A percentile compares a stretch with the other conserved stretches of the same genome.
Conservation (phyloP, 73 alveolate genomes). For the Urostyla sp. region DNA sequence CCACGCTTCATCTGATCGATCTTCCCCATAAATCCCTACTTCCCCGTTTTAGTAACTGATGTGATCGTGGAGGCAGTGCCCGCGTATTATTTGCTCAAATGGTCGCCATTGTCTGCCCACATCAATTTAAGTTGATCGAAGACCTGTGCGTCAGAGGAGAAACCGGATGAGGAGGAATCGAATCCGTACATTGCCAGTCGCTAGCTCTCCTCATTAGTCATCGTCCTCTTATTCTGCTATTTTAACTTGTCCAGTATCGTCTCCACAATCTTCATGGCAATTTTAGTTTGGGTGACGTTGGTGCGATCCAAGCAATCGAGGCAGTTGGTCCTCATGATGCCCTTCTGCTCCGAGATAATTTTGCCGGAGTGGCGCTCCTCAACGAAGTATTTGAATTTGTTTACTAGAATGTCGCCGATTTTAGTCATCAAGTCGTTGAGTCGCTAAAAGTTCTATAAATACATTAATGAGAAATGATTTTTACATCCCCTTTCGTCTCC, state of each 20-base stretch:
- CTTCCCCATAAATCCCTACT: conserved; percentile 88
- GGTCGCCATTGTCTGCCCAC: conserved; percentile 98
- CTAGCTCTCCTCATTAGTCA: conserved; percentile 1
- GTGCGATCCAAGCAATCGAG: conserved; percentile 97
- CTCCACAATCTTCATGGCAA: conserved; percentile 77
- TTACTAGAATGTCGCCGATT: conserved; percentile 60
- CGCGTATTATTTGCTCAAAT: conserved; percentile 87
- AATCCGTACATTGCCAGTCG: conserved; percentile 41
- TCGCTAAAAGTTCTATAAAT: conserved; percentile 67
- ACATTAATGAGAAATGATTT: not conserved
- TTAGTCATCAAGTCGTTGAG: conserved; percentile 66
- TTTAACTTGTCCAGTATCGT: conserved; percentile 72
- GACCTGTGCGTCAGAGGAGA: conserved; percentile 64
- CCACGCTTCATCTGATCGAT: conserved; percentile 82
- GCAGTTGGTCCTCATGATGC: conserved; percentile 92
- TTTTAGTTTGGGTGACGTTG: conserved; percentile 86
- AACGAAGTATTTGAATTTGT: conserved; percentile 42
- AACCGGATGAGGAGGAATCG: conserved; percentile 52
- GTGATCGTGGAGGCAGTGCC: conserved; percentile 97
- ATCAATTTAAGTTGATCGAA: conserved; percentile 56
- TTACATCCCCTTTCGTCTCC: conserved; percentile 82
- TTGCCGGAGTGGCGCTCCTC: conserved; percentile 71
- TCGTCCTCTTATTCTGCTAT: not conserved
- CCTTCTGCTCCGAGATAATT: conserved; percentile 78
- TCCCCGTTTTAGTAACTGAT: conserved; percentile 93